Conservation (phyloP, 2,329 filamentous ascomycete species). For the Sporothrix humicola region DNA sequence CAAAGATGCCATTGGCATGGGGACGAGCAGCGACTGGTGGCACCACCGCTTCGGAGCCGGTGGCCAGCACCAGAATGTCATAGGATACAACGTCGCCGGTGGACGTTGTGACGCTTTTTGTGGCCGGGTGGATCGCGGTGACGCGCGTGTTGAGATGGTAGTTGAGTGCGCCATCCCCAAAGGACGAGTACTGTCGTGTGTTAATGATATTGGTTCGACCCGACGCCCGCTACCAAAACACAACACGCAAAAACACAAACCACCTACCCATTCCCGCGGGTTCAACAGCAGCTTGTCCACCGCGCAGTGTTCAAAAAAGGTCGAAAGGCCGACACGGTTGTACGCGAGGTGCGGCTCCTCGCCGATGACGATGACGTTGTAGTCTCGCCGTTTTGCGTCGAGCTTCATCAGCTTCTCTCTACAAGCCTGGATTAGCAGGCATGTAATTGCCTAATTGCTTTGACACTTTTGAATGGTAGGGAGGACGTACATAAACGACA, state of each 20-base stretch:
- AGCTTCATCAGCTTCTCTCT: conserved; percentile 90
- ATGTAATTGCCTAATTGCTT: too few relatives aligned
- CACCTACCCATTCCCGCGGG: conserved; percentile 67
- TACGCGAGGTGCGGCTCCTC: conserved; percentile 89
- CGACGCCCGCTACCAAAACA: too few relatives aligned
- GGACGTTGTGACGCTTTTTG: conserved; percentile 69
- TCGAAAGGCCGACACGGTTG: conserved; percentile 87
- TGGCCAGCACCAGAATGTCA: conserved; percentile 82
- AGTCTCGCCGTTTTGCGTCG: conserved; percentile 76
- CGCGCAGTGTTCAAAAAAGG: conserved; percentile 84
- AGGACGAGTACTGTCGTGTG: conserved; percentile 58
- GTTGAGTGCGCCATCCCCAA: conserved; percentile 70
- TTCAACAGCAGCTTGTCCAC: conserved; percentile 91
- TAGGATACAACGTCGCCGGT: conserved; percentile 74
- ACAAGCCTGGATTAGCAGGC: conserved; percentile 4
- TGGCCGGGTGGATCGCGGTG: conserved; percentile 66
- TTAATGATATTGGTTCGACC: too few relatives aligned
- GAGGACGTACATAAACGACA: conserved; percentile 74
- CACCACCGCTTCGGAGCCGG: conserved; percentile 82
- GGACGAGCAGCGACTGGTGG: conserved; percentile 74
- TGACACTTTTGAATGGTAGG: not conserved
- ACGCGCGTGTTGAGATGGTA: conserved; percentile 77
- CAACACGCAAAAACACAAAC: too few relatives aligned
- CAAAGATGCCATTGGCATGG: conserved; percentile 82
- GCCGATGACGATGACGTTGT: conserved; percentile 82